A percentile compares a stretch with the other conserved stretches of the same genome.
phyloP scores from a whole-genome alignment of 2,329 filamentous ascomycete species.

The Lomentospora prolificans region DNA sequence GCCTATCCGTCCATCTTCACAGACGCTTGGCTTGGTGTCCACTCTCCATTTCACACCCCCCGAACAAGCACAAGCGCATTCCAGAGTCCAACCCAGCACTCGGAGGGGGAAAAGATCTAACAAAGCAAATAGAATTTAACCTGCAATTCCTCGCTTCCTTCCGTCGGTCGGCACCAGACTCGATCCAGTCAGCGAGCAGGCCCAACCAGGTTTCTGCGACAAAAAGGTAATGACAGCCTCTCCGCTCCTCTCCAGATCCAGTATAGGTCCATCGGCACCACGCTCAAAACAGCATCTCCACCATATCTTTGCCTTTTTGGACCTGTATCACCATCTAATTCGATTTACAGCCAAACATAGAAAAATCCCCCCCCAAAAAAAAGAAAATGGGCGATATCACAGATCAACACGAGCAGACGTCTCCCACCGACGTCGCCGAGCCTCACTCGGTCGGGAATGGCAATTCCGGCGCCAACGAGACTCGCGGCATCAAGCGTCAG shows the following conservation, averaged over 20 bases:
- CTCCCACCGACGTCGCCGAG: slow-evolving; percentile 65
- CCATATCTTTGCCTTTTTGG: slow-evolving; percentile 44
- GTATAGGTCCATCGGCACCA: slow-evolving; percentile 57
- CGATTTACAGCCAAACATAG: slow-evolving; percentile 8
- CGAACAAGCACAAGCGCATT: slow-evolving; percentile 6
- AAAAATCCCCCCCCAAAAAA: no score
- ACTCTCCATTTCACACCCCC: slow-evolving; percentile 2
- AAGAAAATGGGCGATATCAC: slow-evolving; percentile 71
- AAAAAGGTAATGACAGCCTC: slow-evolving; percentile 31
- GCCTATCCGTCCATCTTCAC: neutral
- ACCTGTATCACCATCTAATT: slow-evolving; percentile 29
- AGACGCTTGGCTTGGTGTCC: neutral
- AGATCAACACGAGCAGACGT: slow-evolving; percentile 67
- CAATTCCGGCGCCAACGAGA: slow-evolving; percentile 52
- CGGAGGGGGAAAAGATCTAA: slow-evolving; percentile 1
- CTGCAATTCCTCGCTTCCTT: slow-evolving; percentile 30
- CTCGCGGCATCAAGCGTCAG: slow-evolving; percentile 80
- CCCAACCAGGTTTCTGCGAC: slow-evolving; percentile 49
- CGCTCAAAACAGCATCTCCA: slow-evolving; percentile 57
- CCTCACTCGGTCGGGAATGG: slow-evolving; percentile 65
- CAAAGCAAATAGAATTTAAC: slow-evolving; percentile 6
- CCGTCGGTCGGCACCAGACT: slow-evolving; percentile 25
- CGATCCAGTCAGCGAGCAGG: slow-evolving; percentile 29
- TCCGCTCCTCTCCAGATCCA: slow-evolving; percentile 51
- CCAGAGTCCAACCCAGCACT: slow-evolving; percentile 2